Evolutionary conservation across 2,329 filamentous ascomycete species (phyloP).

Genomic region (Madurella mycetomatis): DNA sequence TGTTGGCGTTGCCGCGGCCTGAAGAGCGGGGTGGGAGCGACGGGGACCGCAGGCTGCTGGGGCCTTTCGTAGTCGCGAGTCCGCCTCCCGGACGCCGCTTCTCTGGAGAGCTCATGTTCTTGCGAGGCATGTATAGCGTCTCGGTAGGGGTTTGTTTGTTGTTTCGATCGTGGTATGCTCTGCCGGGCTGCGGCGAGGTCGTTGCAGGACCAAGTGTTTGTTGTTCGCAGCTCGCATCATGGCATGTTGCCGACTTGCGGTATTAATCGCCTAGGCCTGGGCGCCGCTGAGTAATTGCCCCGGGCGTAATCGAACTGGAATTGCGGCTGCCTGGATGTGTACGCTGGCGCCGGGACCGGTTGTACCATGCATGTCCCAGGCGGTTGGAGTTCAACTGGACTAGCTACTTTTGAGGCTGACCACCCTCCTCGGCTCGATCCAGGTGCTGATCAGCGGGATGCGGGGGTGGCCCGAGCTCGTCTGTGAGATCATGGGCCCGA

Average conservation of each 20-base stretch:
- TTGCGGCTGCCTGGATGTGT: slow-evolving; percentile 13
- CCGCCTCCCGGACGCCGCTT: slow-evolving; percentile 39
- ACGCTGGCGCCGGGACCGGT: too few relatives aligned
- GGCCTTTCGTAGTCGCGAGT: slow-evolving; percentile 5
- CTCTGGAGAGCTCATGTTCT: slow-evolving; percentile 39
- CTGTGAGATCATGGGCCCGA: too few relatives aligned
- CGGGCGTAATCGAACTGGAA: not conserved
- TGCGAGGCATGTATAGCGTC: slow-evolving; percentile 15
- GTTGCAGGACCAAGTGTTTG: not conserved
- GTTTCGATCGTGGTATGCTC: not conserved
- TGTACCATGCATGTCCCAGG: not conserved
- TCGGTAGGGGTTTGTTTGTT: not conserved
- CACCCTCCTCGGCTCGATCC: not conserved
- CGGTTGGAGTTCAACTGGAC: not conserved
- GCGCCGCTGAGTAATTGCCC: slow-evolving; percentile 5
- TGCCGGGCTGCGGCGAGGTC: not conserved
- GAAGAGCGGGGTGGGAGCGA: slow-evolving; percentile 9
- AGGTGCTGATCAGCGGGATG: not conserved
- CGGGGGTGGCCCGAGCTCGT: slow-evolving; percentile 18
- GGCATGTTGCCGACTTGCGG: not conserved
- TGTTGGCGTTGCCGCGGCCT: not conserved
- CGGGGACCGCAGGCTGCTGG: slow-evolving; percentile 13
- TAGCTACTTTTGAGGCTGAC: too few relatives aligned
- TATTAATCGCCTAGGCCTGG: not conserved
- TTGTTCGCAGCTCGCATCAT: not conserved